Evolutionary conservation across 208 protist genomes (phyloP).

Genomic region (Trypanosoma melophagium): DNA sequence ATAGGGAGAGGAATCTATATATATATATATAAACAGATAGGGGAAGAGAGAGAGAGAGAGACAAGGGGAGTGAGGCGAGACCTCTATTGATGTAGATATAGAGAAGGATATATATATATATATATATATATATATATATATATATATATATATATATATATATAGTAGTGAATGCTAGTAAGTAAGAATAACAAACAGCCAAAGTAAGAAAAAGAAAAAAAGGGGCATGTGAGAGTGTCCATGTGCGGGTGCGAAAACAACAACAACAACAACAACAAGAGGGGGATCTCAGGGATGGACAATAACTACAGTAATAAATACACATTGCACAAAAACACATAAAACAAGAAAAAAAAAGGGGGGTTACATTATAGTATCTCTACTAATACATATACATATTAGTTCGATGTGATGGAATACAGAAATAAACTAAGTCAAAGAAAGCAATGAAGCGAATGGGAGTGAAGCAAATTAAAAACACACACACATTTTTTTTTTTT

Average conservation of each 20-base stretch:
- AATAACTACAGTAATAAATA: conserved; percentile 22
- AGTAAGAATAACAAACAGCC: not conserved
- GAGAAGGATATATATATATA: conserved; percentile 12
- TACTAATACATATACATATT: too few relatives aligned
- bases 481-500: too few relatives aligned
- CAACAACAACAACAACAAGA: conserved; percentile 14
- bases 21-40: too few relatives aligned
- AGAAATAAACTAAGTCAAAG: too few relatives aligned
- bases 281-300: not conserved
- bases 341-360: too few relatives aligned
- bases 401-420: too few relatives aligned
- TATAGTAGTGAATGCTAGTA: not conserved
- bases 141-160: conserved; percentile 7
- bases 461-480: too few relatives aligned
- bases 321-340: not conserved
- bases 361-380: too few relatives aligned
- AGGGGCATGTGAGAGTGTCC: too few relatives aligned
- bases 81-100: conserved; percentile 8
- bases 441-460: too few relatives aligned
- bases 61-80: not conserved
- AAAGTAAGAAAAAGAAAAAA: conserved; percentile 7
- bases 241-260: not conserved
- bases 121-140: conserved; percentile 20
- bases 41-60: too few relatives aligned
- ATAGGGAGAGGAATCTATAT: too few relatives aligned